Evolutionary conservation across 2,329 filamentous ascomycete genomes (phyloP).

Genomic region (Diaporthe destruens): DNA sequence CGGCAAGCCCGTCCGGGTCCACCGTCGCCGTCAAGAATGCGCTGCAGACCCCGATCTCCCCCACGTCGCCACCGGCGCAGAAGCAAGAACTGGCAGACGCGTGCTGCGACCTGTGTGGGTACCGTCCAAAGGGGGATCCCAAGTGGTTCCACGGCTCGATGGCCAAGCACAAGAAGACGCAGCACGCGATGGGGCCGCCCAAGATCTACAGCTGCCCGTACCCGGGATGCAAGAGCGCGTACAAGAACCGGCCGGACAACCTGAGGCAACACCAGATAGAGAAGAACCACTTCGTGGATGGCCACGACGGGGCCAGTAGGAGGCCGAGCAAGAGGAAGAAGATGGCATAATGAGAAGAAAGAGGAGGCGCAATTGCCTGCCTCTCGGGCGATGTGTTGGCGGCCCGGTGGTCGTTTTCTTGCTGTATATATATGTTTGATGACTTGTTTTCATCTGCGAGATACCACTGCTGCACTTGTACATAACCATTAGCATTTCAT

Average conservation of each 20-base stretch:
- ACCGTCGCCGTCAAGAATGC: slow-evolving; percentile 18
- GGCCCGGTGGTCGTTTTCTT: background rate
- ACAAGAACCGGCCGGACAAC: slow-evolving; percentile 68
- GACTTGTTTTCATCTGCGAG: slow-evolving; percentile 15
- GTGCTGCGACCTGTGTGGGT: slow-evolving; percentile 65
- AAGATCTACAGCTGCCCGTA: slow-evolving; percentile 66
- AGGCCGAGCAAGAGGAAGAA: slow-evolving; percentile 64
- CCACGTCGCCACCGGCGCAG: slow-evolving; percentile 41
- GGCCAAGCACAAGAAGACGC: slow-evolving; percentile 69
- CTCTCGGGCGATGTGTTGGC: no score
- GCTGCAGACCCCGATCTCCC: slow-evolving; percentile 3
- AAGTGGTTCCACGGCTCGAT: slow-evolving; percentile 70
- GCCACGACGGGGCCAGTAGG: slow-evolving; percentile 51
- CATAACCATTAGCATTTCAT: background rate
- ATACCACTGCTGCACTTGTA: slow-evolving; percentile 33
- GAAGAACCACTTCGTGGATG: slow-evolving; percentile 66
- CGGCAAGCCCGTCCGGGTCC: slow-evolving; percentile 16
- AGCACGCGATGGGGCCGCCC: slow-evolving; percentile 63
- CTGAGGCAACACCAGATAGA: slow-evolving; percentile 68
- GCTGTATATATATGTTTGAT: slow-evolving; percentile 19
- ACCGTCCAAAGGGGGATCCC: slow-evolving; percentile 68
- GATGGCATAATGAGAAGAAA: slow-evolving; percentile 43
- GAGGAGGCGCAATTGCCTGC: no score
- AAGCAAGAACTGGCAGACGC: slow-evolving; percentile 58
- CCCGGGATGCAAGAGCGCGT: slow-evolving; percentile 67